Evolutionary conservation across 352 stramenopile genomes (phyloP).

Genomic region (Hyaloperonospora arabidopsidis): DNA sequence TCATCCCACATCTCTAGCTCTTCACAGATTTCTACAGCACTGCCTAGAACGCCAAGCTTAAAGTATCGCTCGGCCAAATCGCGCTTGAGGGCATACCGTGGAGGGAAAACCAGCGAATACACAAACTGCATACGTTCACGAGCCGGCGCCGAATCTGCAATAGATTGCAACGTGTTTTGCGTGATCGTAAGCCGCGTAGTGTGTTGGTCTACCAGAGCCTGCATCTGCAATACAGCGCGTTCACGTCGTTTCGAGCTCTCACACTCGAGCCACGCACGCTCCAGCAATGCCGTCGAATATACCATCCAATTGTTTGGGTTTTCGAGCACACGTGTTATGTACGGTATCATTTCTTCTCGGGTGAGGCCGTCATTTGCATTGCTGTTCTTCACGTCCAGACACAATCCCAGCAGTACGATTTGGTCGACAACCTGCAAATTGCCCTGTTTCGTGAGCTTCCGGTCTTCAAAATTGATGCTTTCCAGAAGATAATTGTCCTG

Average conservation of each 20-base stretch:
- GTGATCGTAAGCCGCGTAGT: constrained; percentile 89
- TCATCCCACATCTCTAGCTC: constrained; percentile 95
- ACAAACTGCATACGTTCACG: constrained; percentile 87
- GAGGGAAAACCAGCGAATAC: constrained; percentile 90
- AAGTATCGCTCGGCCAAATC: constrained; percentile 91
- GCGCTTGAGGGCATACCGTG: constrained; percentile 89
- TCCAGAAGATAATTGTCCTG: constrained; percentile 89
- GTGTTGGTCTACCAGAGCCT: constrained; percentile 94
- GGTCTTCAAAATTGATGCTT: constrained; percentile 83
- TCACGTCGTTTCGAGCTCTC: constrained; percentile 89
- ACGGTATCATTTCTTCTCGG: constrained; percentile 92
- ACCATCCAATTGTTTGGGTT: constrained; percentile 96
- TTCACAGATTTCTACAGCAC: constrained; percentile 89
- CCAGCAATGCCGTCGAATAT: constrained; percentile 90
- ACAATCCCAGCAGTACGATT: constrained; percentile 91
- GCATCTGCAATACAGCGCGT: constrained; percentile 92
- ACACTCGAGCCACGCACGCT: constrained; percentile 92
- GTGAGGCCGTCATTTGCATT: constrained; percentile 93
- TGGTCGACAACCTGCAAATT: constrained; percentile 78
- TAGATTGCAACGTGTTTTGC: constrained; percentile 68
- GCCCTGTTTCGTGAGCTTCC: constrained; percentile 46
- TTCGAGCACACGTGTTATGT: constrained; percentile 88
- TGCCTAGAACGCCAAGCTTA: constrained; percentile 79
- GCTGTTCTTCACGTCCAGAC: constrained; percentile 94
- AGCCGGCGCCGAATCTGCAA: constrained; percentile 88